Evolutionary conservation across 805 yeast genomes (phyloP).

Genomic region (Priceomyces haplophilus): DNA sequence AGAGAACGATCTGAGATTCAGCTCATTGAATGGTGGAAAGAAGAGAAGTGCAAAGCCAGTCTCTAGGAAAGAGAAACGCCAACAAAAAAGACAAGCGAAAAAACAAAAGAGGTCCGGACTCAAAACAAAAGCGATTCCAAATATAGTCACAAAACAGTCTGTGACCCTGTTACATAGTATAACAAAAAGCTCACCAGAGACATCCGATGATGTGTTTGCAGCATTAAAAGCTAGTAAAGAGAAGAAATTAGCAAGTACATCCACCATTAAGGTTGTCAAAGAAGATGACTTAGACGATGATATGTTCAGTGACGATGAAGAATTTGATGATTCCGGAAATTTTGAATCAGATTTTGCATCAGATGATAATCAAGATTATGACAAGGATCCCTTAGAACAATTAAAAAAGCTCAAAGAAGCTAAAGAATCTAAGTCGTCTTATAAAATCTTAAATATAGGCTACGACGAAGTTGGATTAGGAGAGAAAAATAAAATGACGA

Average conservation of each 20-base stretch:
- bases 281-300: conserved; percentile 28
- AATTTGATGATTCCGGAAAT: conserved; percentile 28
- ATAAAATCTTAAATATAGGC: conserved; percentile 20
- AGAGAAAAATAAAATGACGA: conserved; percentile 2
- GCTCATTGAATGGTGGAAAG: conserved; percentile 13
- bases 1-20: conserved; percentile 29
- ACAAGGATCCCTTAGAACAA: conserved; percentile 13
- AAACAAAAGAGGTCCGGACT: conserved; percentile 25
- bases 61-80: conserved; percentile 34
- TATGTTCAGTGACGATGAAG: conserved; percentile 24
- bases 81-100: conserved; percentile 31
- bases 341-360: not conserved
- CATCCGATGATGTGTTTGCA: conserved; percentile 9
- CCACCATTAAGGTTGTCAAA: conserved; percentile 23
- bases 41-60: conserved; percentile 22
- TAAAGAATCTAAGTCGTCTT: not conserved
- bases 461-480: no score
- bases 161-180: no score
- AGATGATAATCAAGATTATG: not conserved
- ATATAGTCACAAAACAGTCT: no score
- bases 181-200: conserved; percentile 17
- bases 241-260: conserved; percentile 6
- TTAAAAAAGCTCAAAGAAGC: conserved; percentile 9
- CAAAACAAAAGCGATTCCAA: no score
- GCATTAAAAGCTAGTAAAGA: conserved; percentile 19